Evolutionary conservation across 139 green algal species (phyloP).

Genomic region (Chlamydomonas eustigma): DNA sequence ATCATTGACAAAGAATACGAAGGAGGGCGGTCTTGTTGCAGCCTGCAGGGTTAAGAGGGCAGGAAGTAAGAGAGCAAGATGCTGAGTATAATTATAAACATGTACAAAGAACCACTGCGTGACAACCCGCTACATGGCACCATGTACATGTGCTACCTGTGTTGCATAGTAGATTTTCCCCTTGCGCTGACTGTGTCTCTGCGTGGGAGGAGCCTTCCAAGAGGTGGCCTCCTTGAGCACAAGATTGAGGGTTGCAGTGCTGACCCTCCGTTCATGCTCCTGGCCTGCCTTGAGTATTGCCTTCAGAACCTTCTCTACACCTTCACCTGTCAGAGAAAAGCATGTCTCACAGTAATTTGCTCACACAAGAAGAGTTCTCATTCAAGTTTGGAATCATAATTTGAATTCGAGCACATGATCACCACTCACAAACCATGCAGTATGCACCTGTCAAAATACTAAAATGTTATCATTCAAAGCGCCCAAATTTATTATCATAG

Average conservation of each 20-base stretch:
- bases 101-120: background rate
- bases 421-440: too few species aligned
- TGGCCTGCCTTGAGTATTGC: conserved; percentile 43
- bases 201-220: conserved; percentile 69
- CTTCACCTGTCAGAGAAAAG: background rate
- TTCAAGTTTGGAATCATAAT: too few species aligned
- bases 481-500: too few species aligned
- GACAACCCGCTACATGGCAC: background rate
- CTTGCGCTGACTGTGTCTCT: conserved; percentile 42
- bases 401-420: too few species aligned
- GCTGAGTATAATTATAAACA: background rate
- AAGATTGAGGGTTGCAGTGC: conserved; percentile 92
- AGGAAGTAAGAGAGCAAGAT: background rate
- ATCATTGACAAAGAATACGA: conserved; percentile 98
- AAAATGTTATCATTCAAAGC: too few species aligned
- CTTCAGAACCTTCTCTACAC: conserved; percentile 11
- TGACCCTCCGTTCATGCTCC: conserved; percentile 81
- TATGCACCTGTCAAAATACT: too few species aligned
- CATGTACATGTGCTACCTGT: conserved; percentile 33
- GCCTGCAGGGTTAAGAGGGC: conserved; percentile 44
- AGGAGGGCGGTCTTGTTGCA: conserved; percentile 78
- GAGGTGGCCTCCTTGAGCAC: conserved; percentile 73
- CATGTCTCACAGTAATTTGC: background rate
- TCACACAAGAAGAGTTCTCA: too few species aligned
- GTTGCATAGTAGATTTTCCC: conserved; percentile 93